phyloP scores from a whole-genome alignment of 129 eudicot species.

The Flaveria trinervia region DNA sequence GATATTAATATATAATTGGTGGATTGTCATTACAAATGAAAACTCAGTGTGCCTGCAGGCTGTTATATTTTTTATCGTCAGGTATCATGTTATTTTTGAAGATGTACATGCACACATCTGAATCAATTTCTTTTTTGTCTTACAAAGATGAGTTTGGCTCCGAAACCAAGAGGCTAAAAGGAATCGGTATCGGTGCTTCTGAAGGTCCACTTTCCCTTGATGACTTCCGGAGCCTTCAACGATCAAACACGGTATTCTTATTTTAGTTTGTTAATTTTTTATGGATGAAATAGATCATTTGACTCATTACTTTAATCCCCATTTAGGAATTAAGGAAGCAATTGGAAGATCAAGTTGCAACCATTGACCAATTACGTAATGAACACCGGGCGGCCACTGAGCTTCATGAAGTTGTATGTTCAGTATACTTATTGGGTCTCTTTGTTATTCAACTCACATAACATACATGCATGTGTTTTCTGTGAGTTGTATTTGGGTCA shows the following conservation, averaged over 20 bases:
- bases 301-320: background rate
- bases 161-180: slow-evolving; percentile 74
- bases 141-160: slow-evolving; percentile 56
- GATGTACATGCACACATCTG: background rate
- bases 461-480: slow-evolving; percentile 16
- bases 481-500: slow-evolving; percentile 10
- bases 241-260: slow-evolving; percentile 79
- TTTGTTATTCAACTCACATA: background rate
- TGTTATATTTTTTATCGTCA: background rate
- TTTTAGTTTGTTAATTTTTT: slow-evolving; percentile 9
- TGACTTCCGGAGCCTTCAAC: slow-evolving; percentile 91
- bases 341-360: slow-evolving; percentile 74
- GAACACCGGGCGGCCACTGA: slow-evolving; percentile 68
- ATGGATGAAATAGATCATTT: slow-evolving; percentile 20
- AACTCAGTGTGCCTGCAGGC: background rate
- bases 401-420: slow-evolving; percentile 80
- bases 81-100: slow-evolving; percentile 3
- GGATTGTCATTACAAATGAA: slow-evolving; percentile 18
- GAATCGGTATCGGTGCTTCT: slow-evolving; percentile 89
- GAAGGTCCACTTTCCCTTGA: slow-evolving; percentile 98
- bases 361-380: slow-evolving; percentile 65
- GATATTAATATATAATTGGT: background rate
- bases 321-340: slow-evolving; percentile 89
- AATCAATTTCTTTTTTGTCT: slow-evolving; percentile 15
- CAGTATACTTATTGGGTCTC: slow-evolving; percentile 13